Base-by-base conservation (phyloP, 179 eudicot genomes). In the Silene vulgaris region DNA sequence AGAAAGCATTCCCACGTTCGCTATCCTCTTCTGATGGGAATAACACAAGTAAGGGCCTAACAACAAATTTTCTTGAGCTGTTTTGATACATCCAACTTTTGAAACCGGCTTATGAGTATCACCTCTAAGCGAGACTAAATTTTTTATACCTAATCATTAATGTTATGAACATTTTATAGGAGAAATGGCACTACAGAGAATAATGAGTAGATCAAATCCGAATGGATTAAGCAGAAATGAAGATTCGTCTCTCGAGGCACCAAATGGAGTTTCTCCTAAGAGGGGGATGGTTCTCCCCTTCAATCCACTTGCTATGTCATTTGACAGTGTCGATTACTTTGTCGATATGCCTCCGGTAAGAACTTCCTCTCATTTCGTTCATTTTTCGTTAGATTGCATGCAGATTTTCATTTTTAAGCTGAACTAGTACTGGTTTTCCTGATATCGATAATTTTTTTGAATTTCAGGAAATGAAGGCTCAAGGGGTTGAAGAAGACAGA, bases 401-500 rank as follows among this genome's bases (percentile, higher is more conserved):
- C 23, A 29, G 1, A 32, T 1, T 2, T n/a, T 56, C 8, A 19
- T 32, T 16, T 1, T 20, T 3, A 50, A 52, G 16, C 21, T 1
- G 12, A 9, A 32, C 6, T 19, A 68, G 2, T 35, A 28, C 7
- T 9, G 28, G 32, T 9, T 32, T 72, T 30, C 8, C 75, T 65
- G 20, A 56, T 14, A 6, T 26, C 0, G 52, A 8, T 48, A 6
- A 32, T 8, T 23, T 65, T 72, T n/a, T 56, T 40, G 54, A 13
- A 28, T 71, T 8, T 52, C 78, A 93, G 98, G 98, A 93, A 84
- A 93, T 93, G 97, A 93, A 84, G 73, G 88, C 80, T 68, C 90
- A 89, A 79, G 98, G 98, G 45, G 89, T 90, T 7, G 78, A 84
- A 29, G 93, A 93, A 84, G 89, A 89, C 50, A 88, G 85, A 65